These are phyloP conservation scores for Xylaria sp. DNA, from an alignment of 2,329 filamentous ascomycete species.

Conservation along the genomic window DNA sequence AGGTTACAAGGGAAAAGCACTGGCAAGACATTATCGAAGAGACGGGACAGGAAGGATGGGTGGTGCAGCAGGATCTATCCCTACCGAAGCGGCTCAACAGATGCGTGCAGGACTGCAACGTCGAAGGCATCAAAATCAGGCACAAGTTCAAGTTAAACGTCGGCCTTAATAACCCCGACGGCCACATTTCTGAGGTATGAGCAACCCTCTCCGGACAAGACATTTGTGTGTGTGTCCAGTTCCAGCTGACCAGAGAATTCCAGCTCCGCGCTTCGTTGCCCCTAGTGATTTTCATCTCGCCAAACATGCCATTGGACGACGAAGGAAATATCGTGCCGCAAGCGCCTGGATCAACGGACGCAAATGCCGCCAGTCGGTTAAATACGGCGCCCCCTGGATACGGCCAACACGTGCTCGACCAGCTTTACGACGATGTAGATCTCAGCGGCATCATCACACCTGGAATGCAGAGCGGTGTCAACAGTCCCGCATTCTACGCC, in stretches of 20 bases:
- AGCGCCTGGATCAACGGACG: constrained; percentile 44
- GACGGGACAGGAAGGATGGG: constrained; percentile 60
- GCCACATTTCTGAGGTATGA: constrained; percentile 79
- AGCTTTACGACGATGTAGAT: constrained; percentile 84
- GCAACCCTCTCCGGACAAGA: neutral
- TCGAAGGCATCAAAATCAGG: constrained; percentile 81
- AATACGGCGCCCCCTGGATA: constrained; percentile 85
- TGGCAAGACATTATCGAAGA: constrained; percentile 67
- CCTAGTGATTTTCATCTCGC: constrained; percentile 91
- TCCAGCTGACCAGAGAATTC: constrained; percentile 15
- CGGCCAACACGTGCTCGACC: constrained; percentile 82
- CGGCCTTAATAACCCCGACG: constrained; percentile 89
- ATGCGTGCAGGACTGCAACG: constrained; percentile 86
- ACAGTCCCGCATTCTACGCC: constrained; percentile 65
- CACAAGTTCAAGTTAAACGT: constrained; percentile 92
- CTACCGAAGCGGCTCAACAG: constrained; percentile 76
- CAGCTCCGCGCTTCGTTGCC: constrained; percentile 84
- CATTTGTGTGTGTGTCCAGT: too few relatives aligned
- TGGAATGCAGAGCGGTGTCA: constrained; percentile 63
- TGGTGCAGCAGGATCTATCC: constrained; percentile 55
- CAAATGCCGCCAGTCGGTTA: constrained; percentile 33
- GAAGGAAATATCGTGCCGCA: constrained; percentile 71
- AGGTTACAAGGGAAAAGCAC: constrained; percentile 53
- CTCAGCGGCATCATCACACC: constrained; percentile 66
- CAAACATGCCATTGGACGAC: constrained; percentile 83